A percentile compares a stretch with the other conserved stretches of the same genome.
Conservation (phyloP, 176 grass and related monocot genomes). For the Hordeum vulgare region MorexV3_pseudomolecules_assembly NC_058521.1:514519056-514519555, state of each 20-base stretch:
- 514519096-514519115: slow-evolving; percentile 37
- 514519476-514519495: slow-evolving; percentile 38
- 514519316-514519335: slow-evolving; percentile 55
- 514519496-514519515: neutral
- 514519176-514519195: slow-evolving; percentile 54
- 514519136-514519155: slow-evolving; percentile 12
- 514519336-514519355: slow-evolving; percentile 39
- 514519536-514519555: neutral
- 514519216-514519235: slow-evolving; percentile 41
- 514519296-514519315: slow-evolving; percentile 35
- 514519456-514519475: slow-evolving; percentile 35
- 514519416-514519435: slow-evolving; percentile 55
- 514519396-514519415: slow-evolving; percentile 61
- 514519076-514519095: slow-evolving; percentile 48
- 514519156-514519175: slow-evolving; percentile 61
- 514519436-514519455: slow-evolving; percentile 30
- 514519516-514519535: neutral
- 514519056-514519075: slow-evolving; percentile 34
- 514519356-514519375: slow-evolving; percentile 30
- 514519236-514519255: slow-evolving; percentile 59
- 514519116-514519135: slow-evolving; percentile 18
- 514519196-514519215: slow-evolving; percentile 49
- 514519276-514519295: slow-evolving; percentile 29
- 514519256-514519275: slow-evolving; percentile 56
- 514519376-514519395: slow-evolving; percentile 65